These are phyloP conservation scores for Nitzschia sp. DNA, from an alignment of 108 stramenopile genomes.

Conservation along the genomic window DNA sequence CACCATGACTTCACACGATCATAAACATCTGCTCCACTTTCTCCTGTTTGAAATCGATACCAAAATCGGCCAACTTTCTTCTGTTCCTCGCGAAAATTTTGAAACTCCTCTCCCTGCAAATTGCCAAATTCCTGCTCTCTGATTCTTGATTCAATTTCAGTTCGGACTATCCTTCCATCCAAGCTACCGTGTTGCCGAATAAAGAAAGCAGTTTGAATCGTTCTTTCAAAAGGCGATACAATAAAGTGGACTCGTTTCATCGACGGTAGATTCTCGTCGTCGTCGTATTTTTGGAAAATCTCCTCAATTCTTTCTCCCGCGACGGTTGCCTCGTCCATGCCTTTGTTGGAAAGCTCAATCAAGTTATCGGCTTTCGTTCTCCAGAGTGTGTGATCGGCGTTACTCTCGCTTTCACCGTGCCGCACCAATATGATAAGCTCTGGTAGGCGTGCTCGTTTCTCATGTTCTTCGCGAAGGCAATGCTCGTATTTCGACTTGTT, in stretches of 20 bases:
- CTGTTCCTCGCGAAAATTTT: conserved; percentile 30
- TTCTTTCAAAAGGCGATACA: conserved; percentile 59
- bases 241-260: conserved; percentile 35
- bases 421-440: conserved; percentile 35
- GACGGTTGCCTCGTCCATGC: conserved; percentile 48
- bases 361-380: conserved; percentile 39
- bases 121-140: conserved; percentile 60
- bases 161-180: conserved; percentile 30
- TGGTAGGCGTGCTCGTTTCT: conserved; percentile 27
- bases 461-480: not conserved
- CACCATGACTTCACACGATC: conserved; percentile 54
- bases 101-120: conserved; percentile 36
- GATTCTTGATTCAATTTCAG: conserved; percentile 34
- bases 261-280: not conserved
- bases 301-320: conserved; percentile 51
- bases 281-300: conserved; percentile 29
- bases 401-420: conserved; percentile 45
- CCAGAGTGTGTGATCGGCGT: conserved; percentile 35
- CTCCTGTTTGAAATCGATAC: conserved; percentile 58
- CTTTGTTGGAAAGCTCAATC: conserved; percentile 47
- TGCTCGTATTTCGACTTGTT: not conserved
- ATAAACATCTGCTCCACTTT: conserved; percentile 53
- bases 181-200: conserved; percentile 21
- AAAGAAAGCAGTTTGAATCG: conserved; percentile 40
- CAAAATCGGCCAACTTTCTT: conserved; percentile 54